Percentiles rank a stretch among this genome's conserved stretches.
phyloP scores from a whole-genome alignment of 1,139 yeast species.

The Kurtzmaniella natalensis region DNA sequence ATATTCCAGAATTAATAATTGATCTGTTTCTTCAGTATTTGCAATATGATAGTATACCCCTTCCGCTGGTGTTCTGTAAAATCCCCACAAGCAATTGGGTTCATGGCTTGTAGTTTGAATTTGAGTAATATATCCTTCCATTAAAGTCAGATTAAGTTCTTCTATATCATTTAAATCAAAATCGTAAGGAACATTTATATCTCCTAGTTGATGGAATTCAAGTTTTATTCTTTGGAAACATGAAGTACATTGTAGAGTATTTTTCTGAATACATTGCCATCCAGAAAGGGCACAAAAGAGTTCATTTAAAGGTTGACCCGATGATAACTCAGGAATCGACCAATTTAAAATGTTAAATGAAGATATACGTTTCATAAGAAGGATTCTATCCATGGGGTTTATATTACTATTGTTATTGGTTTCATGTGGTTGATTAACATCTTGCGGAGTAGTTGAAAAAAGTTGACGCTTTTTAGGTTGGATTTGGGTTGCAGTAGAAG shows the following conservation, averaged over 20 bases:
- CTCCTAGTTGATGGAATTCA: slow-evolving; percentile 18
- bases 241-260: slow-evolving; percentile 31
- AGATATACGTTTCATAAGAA: slow-evolving; percentile 24
- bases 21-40: slow-evolving; percentile 28
- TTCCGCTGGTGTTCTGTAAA: slow-evolving; percentile 31
- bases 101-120: slow-evolving; percentile 25
- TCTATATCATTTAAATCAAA: slow-evolving; percentile 20
- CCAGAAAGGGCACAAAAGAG: slow-evolving; percentile 39
- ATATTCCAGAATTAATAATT: slow-evolving; percentile 24
- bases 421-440: slow-evolving; percentile 9
- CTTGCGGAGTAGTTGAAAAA: no score
- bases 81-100: slow-evolving; percentile 33
- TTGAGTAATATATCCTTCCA: slow-evolving; percentile 21
- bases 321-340: slow-evolving; percentile 21
- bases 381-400: slow-evolving; percentile 31
- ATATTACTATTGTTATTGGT: slow-evolving; percentile 9
- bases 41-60: slow-evolving; percentile 37
- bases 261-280: slow-evolving; percentile 36
- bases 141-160: slow-evolving; percentile 22
- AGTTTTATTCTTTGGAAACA: slow-evolving; percentile 30
- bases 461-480: no score
- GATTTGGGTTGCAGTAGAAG: not conserved
- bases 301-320: slow-evolving; percentile 20
- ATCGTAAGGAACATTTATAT: slow-evolving; percentile 11
- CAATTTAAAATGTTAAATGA: slow-evolving; percentile 35